phyloP scores from a whole-genome alignment of 2,329 filamentous ascomycete species.

The Neurospora sp. region DNA sequence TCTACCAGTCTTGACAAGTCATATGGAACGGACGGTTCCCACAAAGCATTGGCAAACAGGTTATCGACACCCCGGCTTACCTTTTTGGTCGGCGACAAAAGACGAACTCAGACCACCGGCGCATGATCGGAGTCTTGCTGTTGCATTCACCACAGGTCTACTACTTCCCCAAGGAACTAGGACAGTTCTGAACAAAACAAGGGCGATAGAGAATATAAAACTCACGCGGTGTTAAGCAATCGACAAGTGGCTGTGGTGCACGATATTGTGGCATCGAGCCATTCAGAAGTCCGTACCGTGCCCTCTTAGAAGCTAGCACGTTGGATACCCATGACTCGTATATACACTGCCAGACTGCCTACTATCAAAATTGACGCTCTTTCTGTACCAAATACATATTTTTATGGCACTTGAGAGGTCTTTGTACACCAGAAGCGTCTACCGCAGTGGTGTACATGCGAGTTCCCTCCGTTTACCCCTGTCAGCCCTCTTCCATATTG shows the following conservation, averaged over 20 bases:
- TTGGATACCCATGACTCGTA: background rate
- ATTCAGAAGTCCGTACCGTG: background rate
- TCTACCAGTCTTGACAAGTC: background rate
- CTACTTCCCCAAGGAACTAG: background rate
- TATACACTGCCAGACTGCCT: background rate
- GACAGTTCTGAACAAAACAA: background rate
- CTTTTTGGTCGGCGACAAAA: background rate
- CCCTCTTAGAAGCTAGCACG: background rate
- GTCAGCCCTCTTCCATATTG: background rate
- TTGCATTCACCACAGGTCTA: background rate
- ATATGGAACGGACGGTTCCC: background rate
- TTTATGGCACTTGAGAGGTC: background rate
- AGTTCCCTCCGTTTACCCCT: background rate
- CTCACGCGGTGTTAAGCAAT: background rate
- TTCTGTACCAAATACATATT: background rate
- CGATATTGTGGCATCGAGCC: background rate
- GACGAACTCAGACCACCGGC: background rate
- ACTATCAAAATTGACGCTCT: background rate
- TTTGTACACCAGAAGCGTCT: background rate
- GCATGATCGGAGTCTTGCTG: background rate
- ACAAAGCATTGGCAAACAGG: background rate
- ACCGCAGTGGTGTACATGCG: background rate
- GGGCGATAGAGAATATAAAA: background rate
- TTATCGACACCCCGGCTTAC: background rate
- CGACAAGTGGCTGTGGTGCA: background rate